Evolutionary conservation across 345 rosid genomes (phyloP).

Genomic region (Eucalyptus erythrocorys): DNA sequence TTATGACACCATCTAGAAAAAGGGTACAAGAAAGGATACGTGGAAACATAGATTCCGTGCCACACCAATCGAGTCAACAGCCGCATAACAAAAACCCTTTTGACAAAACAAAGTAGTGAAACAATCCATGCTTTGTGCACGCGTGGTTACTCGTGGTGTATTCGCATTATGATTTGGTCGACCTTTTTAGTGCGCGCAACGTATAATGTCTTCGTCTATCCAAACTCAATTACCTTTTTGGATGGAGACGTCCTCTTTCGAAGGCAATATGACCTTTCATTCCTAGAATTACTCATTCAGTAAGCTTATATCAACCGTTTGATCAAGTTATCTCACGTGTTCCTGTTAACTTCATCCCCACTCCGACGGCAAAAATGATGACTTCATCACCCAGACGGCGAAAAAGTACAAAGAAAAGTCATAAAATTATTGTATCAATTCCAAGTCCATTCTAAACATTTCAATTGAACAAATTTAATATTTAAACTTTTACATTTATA

Average conservation of each 20-base stretch:
- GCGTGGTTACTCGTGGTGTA: background rate
- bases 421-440: too few relatives aligned
- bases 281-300: background rate
- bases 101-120: background rate
- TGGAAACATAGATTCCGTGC: background rate
- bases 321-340: background rate
- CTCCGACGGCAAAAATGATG: background rate
- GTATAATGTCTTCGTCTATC: background rate
- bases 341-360: background rate
- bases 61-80: background rate
- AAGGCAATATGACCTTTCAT: background rate
- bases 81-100: background rate
- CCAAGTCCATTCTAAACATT: rapidly evolving
- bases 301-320: background rate
- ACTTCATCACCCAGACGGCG: background rate
- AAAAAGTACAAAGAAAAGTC: too few relatives aligned
- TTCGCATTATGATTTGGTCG: background rate
- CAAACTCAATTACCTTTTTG: background rate
- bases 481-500: too few relatives aligned
- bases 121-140: background rate
- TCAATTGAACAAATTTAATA: too few relatives aligned
- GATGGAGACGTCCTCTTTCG: background rate
- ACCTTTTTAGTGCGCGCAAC: background rate
- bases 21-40: background rate
- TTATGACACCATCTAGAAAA: background rate